Evolutionary conservation across 2,329 filamentous ascomycete species (phyloP), one percentile per base, ranked within the genome.

Genomic region (Fusarium verticillioides): DNA sequence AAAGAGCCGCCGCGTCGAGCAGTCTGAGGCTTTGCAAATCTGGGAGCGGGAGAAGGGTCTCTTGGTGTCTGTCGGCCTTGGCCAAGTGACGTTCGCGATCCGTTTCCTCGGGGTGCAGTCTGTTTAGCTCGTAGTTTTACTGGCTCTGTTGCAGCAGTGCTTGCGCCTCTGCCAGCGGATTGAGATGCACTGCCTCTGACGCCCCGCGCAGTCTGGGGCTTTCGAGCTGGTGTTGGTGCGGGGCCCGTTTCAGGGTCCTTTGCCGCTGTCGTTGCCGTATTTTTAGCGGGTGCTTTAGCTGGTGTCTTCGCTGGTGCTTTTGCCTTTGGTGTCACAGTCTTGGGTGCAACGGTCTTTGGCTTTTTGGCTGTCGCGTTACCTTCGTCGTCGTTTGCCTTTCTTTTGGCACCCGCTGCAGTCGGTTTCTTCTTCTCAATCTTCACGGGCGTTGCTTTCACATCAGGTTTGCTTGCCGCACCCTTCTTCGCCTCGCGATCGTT

Each of bases 401-500:
- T 78, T 72, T 83, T 84, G 26, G 72, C 65, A 13, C 75, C 70
- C 3, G 61, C 32, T 6, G 34, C 50, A 21, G 23, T n/a, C 5
- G 58, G 39, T 47, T 53, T 53, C 44, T 59, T 71, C 9, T 44
- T 52, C n/a, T 43, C 57, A 13, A 46, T 42, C 37, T 43, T 56
- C 15, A 46, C 56, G 19, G 36, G 4, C 3, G 56, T n/a, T 2
- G 23, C 23, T 11, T 65, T 26, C 4, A 9, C 30, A 19, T n/a
- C 26, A n/a, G 46, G 23, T 19, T 64, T 66, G 52, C 26, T 65
- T 9, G 50, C 7, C 5, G 54, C 9, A 13, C 75, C 76, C 56
- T 83, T 85, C 78, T 85, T 89, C 1, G 85, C 82, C 70, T 87
- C 87, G 21, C 84, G 81, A 37, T 88, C 85, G 30, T 83, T 84